Evolutionary conservation across 768 basidiomycete species (phyloP).

Genomic region (Pleurotus giganteus): DNA sequence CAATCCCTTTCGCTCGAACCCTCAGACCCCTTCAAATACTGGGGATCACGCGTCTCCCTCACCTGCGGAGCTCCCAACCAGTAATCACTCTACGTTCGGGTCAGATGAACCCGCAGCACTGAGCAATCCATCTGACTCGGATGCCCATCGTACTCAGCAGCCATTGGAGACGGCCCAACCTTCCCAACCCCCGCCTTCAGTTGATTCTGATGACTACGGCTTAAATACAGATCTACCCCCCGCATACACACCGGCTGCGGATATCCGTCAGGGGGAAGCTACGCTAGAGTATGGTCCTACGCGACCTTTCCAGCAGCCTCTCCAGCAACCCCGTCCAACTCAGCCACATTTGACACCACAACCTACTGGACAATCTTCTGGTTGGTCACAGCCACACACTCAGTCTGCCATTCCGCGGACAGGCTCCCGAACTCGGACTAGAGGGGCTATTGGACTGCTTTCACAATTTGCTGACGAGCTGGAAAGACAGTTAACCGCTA

Average conservation of each 20-base stretch:
- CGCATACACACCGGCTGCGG: constrained; percentile 62
- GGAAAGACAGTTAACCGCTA: constrained; percentile 1
- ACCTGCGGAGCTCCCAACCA: constrained; percentile 10
- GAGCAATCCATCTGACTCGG: neutral
- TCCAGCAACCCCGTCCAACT: constrained; percentile 21
- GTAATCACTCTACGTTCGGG: neutral
- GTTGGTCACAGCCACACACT: constrained; percentile 16
- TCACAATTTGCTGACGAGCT: constrained; percentile 2
- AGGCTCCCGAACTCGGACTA: neutral
- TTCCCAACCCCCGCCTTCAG: neutral
- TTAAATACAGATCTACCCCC: constrained; percentile 62
- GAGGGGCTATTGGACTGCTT: neutral
- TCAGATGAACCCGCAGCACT: constrained; percentile 5
- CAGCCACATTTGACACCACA: constrained; percentile 15
- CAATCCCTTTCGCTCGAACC: constrained; percentile 10
- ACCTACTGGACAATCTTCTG: constrained; percentile 10
- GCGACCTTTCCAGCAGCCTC: constrained; percentile 23
- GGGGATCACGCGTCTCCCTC: neutral
- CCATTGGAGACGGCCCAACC: neutral
- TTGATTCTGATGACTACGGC: constrained; percentile 5
- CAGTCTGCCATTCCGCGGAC: constrained; percentile 18
- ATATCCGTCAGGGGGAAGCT: constrained; percentile 53
- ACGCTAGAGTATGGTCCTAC: constrained; percentile 58
- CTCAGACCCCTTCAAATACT: constrained; percentile 2
- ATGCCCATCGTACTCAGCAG: neutral